Evolutionary conservation across 352 stramenopile species (phyloP).

Genomic region (Saprolegnia diclina): DNA sequence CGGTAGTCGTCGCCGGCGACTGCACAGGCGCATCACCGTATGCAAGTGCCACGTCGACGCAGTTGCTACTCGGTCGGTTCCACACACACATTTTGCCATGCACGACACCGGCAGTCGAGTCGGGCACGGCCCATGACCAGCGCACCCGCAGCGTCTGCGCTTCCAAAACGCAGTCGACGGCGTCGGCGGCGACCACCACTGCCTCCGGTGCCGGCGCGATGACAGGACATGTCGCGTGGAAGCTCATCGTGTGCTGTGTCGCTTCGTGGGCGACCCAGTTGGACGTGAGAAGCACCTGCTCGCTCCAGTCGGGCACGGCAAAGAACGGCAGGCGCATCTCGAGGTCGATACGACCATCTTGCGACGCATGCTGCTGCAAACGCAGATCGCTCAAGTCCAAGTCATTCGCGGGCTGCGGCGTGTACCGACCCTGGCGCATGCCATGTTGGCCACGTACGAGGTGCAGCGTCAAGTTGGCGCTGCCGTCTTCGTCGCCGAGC

Average conservation of each 20-base stretch:
- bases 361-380: neutral
- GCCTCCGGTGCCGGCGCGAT: neutral
- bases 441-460: slow-evolving; percentile 3
- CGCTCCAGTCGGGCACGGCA: slow-evolving; percentile 12
- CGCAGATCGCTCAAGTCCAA: slow-evolving; percentile 1
- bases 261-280: neutral
- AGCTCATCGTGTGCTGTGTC: neutral
- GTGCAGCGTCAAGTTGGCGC: neutral
- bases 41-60: neutral
- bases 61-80: neutral
- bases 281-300: neutral
- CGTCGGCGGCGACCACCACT: neutral
- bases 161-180: slow-evolving; percentile 7
- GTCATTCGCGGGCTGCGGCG: neutral
- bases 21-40: neutral
- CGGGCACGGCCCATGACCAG: slow-evolving; percentile 1
- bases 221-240: neutral
- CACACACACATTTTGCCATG: neutral
- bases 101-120: neutral
- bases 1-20: neutral
- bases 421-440: neutral
- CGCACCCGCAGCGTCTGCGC: neutral
- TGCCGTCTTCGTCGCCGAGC: neutral
- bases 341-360: neutral
- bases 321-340: slow-evolving; percentile 10